Evolutionary conservation across 1,284 basidiomycete species (phyloP).

Genomic region (Takashimella tepidaria): DNA sequence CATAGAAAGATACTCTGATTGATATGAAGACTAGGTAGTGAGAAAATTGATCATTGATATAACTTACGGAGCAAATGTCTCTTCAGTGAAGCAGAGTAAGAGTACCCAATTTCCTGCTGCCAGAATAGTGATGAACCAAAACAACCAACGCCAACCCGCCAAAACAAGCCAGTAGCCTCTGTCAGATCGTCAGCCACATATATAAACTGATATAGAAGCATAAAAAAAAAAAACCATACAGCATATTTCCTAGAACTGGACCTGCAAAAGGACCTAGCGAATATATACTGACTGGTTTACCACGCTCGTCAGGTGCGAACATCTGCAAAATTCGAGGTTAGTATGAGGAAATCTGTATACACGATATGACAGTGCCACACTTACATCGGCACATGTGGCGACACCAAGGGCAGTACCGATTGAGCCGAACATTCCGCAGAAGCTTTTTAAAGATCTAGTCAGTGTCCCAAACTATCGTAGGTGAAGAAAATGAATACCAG

Average conservation of each 20-base stretch:
- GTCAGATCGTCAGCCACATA: neutral
- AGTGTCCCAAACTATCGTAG: too few species aligned
- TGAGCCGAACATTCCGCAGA: slow-evolving; percentile 42
- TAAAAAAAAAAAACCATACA: too few species aligned
- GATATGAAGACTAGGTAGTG: neutral
- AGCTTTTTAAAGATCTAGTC: too few species aligned
- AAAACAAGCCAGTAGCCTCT: slow-evolving; percentile 42
- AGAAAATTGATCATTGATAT: neutral
- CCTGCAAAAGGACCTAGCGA: slow-evolving; percentile 44
- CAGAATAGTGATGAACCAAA: slow-evolving; percentile 41
- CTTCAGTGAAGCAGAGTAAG: slow-evolving; percentile 31
- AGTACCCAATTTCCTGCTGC: slow-evolving; percentile 33
- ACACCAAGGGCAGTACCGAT: slow-evolving; percentile 44
- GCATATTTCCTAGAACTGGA: slow-evolving; percentile 41
- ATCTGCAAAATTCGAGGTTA: slow-evolving; percentile 22
- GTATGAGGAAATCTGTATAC: too few species aligned
- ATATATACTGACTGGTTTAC: slow-evolving; percentile 41
- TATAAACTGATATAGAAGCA: too few species aligned
- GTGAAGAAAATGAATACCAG: too few species aligned
- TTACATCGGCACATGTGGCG: slow-evolving; percentile 45
- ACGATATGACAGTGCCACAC: slow-evolving; percentile 3
- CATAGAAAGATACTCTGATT: neutral
- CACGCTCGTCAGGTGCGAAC: slow-evolving; percentile 38
- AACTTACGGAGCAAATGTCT: slow-evolving; percentile 46
- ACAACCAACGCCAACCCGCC: slow-evolving; percentile 44